Evolutionary conservation across 352 stramenopile genomes (phyloP).

Genomic region (Phytophthora ramorum): DNA sequence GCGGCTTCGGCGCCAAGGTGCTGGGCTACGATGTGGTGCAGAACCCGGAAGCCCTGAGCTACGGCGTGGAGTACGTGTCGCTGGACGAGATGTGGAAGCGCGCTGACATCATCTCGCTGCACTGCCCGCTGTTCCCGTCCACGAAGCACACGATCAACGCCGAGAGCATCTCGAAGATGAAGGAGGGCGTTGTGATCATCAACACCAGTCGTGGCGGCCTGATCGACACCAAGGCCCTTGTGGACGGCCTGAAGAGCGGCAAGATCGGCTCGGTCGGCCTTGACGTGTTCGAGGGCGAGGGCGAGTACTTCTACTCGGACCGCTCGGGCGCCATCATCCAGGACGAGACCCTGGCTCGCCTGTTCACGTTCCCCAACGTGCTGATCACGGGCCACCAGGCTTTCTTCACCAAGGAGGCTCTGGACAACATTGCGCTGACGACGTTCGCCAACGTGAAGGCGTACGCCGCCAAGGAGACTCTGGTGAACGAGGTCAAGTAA

Average conservation of each 20-base stretch:
- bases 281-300: slow-evolving; percentile 89
- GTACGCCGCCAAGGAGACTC: slow-evolving; percentile 42
- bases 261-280: slow-evolving; percentile 82
- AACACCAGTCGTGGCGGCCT: slow-evolving; percentile 90
- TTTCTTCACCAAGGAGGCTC: slow-evolving; percentile 82
- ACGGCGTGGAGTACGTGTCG: slow-evolving; percentile 44
- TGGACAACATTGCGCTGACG: slow-evolving; percentile 71
- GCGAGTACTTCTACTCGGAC: slow-evolving; percentile 82
- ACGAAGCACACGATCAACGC: slow-evolving; percentile 89
- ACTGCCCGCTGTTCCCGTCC: slow-evolving; percentile 79
- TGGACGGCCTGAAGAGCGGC: slow-evolving; percentile 77
- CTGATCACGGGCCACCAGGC: slow-evolving; percentile 83
- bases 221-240: slow-evolving; percentile 82
- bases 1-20: slow-evolving; percentile 47
- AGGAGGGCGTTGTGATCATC: slow-evolving; percentile 88
- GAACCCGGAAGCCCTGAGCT: slow-evolving; percentile 51
- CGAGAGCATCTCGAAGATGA: slow-evolving; percentile 85
- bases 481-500: slow-evolving; percentile 69
- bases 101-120: slow-evolving; percentile 89
- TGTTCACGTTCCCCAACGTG: slow-evolving; percentile 85
- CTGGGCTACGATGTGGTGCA: slow-evolving; percentile 72
- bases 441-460: slow-evolving; percentile 77
- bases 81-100: slow-evolving; percentile 63
- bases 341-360: slow-evolving; percentile 65
- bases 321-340: slow-evolving; percentile 66